Evolutionary conservation across 176 grass and related monocot genomes (phyloP).

Genomic region (Zea luxurians): DNA sequence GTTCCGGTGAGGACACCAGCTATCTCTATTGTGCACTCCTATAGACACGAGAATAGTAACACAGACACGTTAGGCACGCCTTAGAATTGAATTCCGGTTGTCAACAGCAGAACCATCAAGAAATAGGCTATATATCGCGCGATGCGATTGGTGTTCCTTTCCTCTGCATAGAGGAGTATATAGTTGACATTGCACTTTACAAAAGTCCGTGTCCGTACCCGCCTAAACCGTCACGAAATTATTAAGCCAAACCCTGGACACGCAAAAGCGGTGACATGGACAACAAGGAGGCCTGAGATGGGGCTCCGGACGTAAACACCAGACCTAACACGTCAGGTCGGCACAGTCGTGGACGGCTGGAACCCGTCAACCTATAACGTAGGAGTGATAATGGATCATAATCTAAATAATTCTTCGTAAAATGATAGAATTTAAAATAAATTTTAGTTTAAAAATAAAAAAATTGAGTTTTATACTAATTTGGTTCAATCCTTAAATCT

Average conservation of each 20-base stretch:
- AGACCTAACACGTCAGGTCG: constrained; percentile 44
- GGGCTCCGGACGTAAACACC: background rate
- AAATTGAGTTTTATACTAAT: too few species aligned
- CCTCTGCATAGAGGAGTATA: background rate
- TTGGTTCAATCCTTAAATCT: too few species aligned
- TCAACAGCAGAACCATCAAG: constrained; percentile 16
- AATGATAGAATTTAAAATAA: too few species aligned
- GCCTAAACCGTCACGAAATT: background rate
- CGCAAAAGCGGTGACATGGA: background rate
- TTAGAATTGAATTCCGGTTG: background rate
- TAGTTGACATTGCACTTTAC: background rate
- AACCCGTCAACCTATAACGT: too few species aligned
- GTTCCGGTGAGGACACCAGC: background rate
- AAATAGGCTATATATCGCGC: too few species aligned
- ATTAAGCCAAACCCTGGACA: too few species aligned
- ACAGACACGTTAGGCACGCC: background rate
- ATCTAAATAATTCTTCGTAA: too few species aligned
- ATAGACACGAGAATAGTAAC: background rate
- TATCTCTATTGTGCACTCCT: background rate
- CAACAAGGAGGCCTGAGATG: background rate
- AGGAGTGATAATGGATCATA: too few species aligned
- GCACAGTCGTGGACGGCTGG: constrained; percentile 32
- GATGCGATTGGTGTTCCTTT: background rate
- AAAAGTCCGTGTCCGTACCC: constrained; percentile 24
- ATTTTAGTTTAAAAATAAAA: too few species aligned